These are phyloP conservation scores for Kitagawia praeruptora DNA, from an alignment of 129 eudicot species.

Conservation along the genomic window DNA sequence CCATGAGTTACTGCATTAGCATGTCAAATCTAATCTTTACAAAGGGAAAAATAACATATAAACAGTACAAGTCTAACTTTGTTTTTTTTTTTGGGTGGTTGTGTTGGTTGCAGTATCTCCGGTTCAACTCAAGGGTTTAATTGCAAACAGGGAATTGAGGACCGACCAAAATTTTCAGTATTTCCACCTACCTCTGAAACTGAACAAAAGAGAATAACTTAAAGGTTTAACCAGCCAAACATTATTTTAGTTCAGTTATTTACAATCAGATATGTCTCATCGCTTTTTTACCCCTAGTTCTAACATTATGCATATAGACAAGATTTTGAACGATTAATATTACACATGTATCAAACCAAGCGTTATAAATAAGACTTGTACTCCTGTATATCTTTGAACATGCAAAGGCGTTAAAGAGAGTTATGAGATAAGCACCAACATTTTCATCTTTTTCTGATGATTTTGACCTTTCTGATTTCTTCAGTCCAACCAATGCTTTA, in stretches of 20 bases:
- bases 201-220: not conserved
- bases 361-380: not conserved
- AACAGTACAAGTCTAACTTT: not conserved
- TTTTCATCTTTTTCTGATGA: slow-evolving; percentile 54
- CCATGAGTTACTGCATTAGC: not conserved
- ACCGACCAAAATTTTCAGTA: not conserved
- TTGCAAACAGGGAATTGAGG: not conserved
- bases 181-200: not conserved
- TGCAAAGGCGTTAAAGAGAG: not conserved
- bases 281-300: not conserved
- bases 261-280: not conserved
- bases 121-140: not conserved
- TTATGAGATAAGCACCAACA: slow-evolving; percentile 30
- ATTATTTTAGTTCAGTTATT: not conserved
- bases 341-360: not conserved
- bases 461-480: slow-evolving; percentile 67
- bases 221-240: not conserved
- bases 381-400: not conserved
- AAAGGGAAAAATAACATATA: not conserved
- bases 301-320: not conserved
- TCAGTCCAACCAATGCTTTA: slow-evolving; percentile 63
- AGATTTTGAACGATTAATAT: not conserved
- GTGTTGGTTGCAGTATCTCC: not conserved
- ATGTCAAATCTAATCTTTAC: not conserved
- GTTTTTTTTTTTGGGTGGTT: not conserved